These are phyloP conservation scores for Fraxinus anomala DNA, from an alignment of 257 asterid species.

Conservation along the genomic window DNA sequence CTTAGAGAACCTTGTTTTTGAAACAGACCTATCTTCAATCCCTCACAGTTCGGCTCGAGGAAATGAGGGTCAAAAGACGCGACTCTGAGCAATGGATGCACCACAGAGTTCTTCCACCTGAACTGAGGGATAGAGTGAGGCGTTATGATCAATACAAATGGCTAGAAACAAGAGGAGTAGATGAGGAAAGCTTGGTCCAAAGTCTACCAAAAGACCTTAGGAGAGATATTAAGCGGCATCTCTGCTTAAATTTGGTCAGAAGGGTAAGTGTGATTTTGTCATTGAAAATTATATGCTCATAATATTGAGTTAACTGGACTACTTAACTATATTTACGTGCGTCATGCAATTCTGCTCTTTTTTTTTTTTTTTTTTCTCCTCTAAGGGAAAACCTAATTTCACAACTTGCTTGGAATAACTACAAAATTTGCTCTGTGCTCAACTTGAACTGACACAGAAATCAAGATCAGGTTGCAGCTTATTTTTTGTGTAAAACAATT, in stretches of 20 bases:
- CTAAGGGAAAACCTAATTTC: not conserved
- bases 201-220: slow-evolving; percentile 87
- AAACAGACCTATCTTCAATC: slow-evolving; percentile 95
- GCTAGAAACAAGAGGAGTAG: slow-evolving; percentile 92
- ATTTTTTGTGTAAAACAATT: not conserved
- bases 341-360: not conserved
- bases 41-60: slow-evolving; percentile 81
- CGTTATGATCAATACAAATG: slow-evolving; percentile 93
- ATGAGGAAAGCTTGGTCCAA: slow-evolving; percentile 87
- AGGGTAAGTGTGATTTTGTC: slow-evolving; percentile 50
- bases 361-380: not conserved
- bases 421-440: not conserved
- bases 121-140: slow-evolving; percentile 80
- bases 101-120: slow-evolving; percentile 87
- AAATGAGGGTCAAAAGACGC: slow-evolving; percentile 87
- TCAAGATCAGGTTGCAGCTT: not conserved
- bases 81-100: slow-evolving; percentile 99
- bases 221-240: slow-evolving; percentile 91
- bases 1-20: slow-evolving; percentile 20
- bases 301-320: not conserved
- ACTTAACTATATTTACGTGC: not conserved
- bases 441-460: not conserved
- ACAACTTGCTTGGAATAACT: not conserved
- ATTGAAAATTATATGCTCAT: not conserved
- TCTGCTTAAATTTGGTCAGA: slow-evolving; percentile 81